Evolutionary conservation across 306 rosid genomes (phyloP), one percentile per base, ranked within the genome.

Genomic region (Arachis stenosperma): DNA sequence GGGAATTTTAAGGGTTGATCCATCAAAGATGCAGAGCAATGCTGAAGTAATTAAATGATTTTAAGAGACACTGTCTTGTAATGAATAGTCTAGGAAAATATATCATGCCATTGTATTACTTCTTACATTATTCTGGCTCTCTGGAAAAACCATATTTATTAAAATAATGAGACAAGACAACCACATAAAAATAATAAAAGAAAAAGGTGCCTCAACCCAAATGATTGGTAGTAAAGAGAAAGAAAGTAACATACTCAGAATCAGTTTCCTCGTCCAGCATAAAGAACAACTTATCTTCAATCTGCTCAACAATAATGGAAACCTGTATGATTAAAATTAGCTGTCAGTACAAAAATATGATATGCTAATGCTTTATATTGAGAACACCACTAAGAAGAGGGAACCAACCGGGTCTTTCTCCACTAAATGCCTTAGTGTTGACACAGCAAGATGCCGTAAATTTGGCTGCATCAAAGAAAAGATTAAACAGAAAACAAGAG

Each of bases 231-330:
- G 13, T 40, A 44, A 61, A 41, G 14, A n/a, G 53, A 40, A 40
- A 58, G 70, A 61, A 55, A 55, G 54, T 46, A 53, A 82, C 92
- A 46, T 90, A 92, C 98, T 92, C 96, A 29, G 96, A 79, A 86
- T 94, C 95, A 67, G 98, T 94, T 90, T 94, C 98, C 79, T 94
- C 98, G 78, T 94, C 97, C 81, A 94, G 89, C 97, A 94, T 91
- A 80, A 79, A 86, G 90, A 94, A 94, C 63, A 94, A 78, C 70
- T 81, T 84, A 76, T 91, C 98, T 80, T 94, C 98, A 74, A 91
- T 91, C 81, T 91, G 92, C 83, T 91, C 98, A 57, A 76, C 87
- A 55, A 85, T 87, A 69, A 94, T 75, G 9, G 97, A 90, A 63
- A 81, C 98, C 98, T 94, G 92, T 41, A 72, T 39, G 71, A 76